Base-by-base conservation (phyloP, 1,284 basidiomycete genomes). In the Farysia itapuensis region DNA sequence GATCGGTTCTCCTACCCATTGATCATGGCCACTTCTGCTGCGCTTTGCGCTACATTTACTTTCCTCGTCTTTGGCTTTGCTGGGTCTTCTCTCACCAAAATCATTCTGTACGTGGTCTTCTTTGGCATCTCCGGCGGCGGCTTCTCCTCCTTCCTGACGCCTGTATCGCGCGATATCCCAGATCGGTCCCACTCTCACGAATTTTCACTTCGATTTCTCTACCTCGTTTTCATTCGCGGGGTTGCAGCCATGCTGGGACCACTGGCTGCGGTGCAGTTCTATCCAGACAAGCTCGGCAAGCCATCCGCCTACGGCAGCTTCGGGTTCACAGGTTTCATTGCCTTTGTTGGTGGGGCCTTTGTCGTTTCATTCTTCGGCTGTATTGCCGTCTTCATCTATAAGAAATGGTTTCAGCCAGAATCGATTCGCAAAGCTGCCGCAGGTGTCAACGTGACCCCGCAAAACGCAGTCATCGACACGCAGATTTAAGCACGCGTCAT, bases 31-130 rank as follows among this genome's bases (percentile, higher is more conserved):
- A 46, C 48, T 5, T 63, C 57, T 1, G 53, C 58, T 4, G 9
- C 25, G 13, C 47, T 56, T 38, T 63, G 63, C 35, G 41, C 50
- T 4, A 39, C 67, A 13, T 45, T 53, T 12, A 59, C 67, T 21
- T 49, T 48, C 19, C 39, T 70, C 9, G 47, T 70, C 4, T 51
- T 70, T 13, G 69, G 69, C 1, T 70, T 72, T 16, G 54, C 69
- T 8, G 48, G 49, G 28, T 18, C 29, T 21, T 59, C 67, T 21
- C 40, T 72, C 2, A 41, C 61, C 22, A 46, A 68, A 30, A 44
- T 72, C 16, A 9, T 72, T n/a, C 30, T 61, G 16, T 72, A 59
- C 24, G 61, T 51, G 18, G 47, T 72, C 13, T 41, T 69, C 19
- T 70, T 64, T 32, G 69, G 67, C 12, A 19, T 57, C 4, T 52